Conservation (phyloP, 352 stramenopile genomes). For the Globisporangium nunn region DNA sequence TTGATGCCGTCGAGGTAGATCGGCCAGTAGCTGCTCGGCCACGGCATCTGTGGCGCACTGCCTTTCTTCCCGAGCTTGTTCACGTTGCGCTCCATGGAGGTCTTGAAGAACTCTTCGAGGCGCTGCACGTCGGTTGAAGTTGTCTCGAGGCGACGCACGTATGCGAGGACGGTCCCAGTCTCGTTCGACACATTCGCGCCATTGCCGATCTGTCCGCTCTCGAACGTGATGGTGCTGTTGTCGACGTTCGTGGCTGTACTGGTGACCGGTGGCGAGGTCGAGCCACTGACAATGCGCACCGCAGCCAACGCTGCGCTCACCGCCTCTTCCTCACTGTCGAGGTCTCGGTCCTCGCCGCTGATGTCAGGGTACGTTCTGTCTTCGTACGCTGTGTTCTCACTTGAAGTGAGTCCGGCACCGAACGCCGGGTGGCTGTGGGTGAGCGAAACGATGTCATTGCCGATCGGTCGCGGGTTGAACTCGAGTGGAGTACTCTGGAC, state of each 20-base stretch:
- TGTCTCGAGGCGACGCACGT: background rate
- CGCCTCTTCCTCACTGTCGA: constrained; percentile 2
- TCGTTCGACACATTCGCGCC: background rate
- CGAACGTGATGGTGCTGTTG: background rate
- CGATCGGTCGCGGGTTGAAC: constrained; percentile 18
- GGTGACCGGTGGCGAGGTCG: background rate
- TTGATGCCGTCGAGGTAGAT: constrained; percentile 63
- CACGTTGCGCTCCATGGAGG: constrained; percentile 22
- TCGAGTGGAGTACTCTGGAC: constrained; percentile 3
- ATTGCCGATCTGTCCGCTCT: background rate
- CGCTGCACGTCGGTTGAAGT: constrained; percentile 27
- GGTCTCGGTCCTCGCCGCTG: background rate
- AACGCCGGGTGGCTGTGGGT: constrained; percentile 34
- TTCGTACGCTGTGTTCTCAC: constrained; percentile 5
- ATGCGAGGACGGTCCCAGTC: background rate
- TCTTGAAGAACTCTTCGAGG: constrained; percentile 27
- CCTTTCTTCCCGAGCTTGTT: constrained; percentile 19
- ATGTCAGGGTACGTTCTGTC: background rate
- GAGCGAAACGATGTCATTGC: constrained; percentile 16
- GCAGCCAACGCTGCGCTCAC: background rate
- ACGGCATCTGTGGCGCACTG: constrained; percentile 22
- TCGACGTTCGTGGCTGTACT: background rate
- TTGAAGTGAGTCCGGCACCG: constrained; percentile 11
- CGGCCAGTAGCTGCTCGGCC: constrained; percentile 56
- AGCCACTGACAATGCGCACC: background rate